Conservation (phyloP, 2,329 filamentous ascomycete genomes). For the Neofusicoccum laricinum region DNA sequence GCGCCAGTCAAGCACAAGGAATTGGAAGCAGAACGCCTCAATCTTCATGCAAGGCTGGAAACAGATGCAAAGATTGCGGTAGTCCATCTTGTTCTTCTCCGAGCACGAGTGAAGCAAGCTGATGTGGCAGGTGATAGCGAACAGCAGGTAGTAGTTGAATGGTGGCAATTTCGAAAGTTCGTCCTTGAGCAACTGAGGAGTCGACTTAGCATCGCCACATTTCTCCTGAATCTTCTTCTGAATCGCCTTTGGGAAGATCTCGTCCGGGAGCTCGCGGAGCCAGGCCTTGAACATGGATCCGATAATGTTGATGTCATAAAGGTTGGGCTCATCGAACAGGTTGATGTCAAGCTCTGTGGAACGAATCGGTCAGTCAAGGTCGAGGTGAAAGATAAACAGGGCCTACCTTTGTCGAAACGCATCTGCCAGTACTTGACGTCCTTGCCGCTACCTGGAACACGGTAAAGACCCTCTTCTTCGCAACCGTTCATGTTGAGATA, state of each 20-base stretch:
- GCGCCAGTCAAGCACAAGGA: constrained; percentile 91
- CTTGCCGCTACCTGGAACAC: constrained; percentile 84
- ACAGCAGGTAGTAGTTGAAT: constrained; percentile 96
- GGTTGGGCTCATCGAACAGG: constrained; percentile 78
- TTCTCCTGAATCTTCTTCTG: constrained; percentile 79
- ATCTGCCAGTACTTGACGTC: constrained; percentile 93
- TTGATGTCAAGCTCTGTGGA: constrained; percentile 77
- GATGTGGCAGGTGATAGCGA: constrained; percentile 94
- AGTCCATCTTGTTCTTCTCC: constrained; percentile 98
- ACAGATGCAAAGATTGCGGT: constrained; percentile 91
- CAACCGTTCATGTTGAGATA: constrained; percentile 93
- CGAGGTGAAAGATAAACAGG: not conserved
- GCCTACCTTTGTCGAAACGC: constrained; percentile 77
- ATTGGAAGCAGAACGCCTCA: constrained; percentile 91
- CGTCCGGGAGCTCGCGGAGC: constrained; percentile 91
- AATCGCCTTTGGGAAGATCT: constrained; percentile 81
- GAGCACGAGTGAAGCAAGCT: constrained; percentile 87
- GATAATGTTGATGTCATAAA: constrained; percentile 96
- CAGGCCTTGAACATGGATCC: constrained; percentile 95
- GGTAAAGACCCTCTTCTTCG: constrained; percentile 89
- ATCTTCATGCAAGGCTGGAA: constrained; percentile 98
- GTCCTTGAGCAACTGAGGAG: constrained; percentile 82
- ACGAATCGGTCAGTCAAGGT: not conserved
- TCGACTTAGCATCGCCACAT: constrained; percentile 73
- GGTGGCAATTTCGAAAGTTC: constrained; percentile 92